These are phyloP conservation scores for Pseudophaeomoniella oleicola DNA, from an alignment of 2,329 filamentous ascomycete genomes.

Conservation along the genomic window DNA sequence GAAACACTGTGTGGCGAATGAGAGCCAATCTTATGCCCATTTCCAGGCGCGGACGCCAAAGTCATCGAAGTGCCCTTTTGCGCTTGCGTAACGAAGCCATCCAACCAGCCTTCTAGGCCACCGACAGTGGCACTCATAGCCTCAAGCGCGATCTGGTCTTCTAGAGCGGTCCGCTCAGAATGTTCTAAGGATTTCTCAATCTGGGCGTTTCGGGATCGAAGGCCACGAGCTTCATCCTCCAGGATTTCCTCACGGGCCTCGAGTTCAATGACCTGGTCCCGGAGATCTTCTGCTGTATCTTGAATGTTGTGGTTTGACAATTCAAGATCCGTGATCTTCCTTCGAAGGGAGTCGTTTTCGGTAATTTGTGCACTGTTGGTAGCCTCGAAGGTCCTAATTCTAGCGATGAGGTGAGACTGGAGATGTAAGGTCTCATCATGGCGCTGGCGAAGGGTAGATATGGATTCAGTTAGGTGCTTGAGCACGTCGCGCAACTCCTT, in stretches of 20 bases:
- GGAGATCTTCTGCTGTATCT: neutral
- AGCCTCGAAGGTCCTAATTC: neutral
- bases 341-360: neutral
- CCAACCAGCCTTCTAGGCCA: slow-evolving; percentile 14
- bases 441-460: neutral
- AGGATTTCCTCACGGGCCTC: neutral
- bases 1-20: too few species aligned
- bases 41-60: too few species aligned
- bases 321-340: neutral
- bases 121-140: slow-evolving; percentile 14
- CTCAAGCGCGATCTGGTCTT: slow-evolving; percentile 10
- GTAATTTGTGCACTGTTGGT: neutral
- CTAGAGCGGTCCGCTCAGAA: neutral
- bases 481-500: neutral
- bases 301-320: neutral
- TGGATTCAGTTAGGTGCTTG: neutral
- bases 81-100: slow-evolving; percentile 3
- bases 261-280: neutral
- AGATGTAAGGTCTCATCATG: neutral
- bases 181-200: neutral
- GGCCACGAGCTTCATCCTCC: neutral
- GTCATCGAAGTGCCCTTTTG: neutral
- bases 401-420: neutral
- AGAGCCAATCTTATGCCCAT: too few species aligned
- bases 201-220: neutral